phyloP scores from a whole-genome alignment of 108 stramenopile species.

The Seminavis robusta region DNA sequence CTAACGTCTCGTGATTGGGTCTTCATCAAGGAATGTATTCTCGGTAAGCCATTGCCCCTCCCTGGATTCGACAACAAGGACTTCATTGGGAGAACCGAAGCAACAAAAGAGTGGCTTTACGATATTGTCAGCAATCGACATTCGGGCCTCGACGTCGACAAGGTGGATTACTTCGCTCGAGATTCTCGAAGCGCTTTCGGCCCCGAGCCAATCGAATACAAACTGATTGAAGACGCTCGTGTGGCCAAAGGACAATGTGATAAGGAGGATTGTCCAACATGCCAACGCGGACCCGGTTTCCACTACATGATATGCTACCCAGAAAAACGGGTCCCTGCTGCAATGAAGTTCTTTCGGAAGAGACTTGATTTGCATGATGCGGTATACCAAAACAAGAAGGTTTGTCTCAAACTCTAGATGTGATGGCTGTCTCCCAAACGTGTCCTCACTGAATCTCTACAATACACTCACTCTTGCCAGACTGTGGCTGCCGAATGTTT shows the following conservation, averaged over 20 bases:
- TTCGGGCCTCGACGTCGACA: constrained; percentile 91
- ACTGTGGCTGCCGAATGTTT: too few species aligned
- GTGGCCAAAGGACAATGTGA: constrained; percentile 65
- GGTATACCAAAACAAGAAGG: constrained; percentile 86
- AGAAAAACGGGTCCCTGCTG: constrained; percentile 59
- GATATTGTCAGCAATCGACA: constrained; percentile 90
- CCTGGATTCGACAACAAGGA: constrained; percentile 4
- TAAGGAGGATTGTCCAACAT: constrained; percentile 35
- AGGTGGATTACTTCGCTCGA: constrained; percentile 91
- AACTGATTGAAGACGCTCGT: constrained; percentile 63
- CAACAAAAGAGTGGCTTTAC: constrained; percentile 79
- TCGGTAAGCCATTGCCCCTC: constrained; percentile 18
- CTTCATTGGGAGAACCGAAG: constrained; percentile 50
- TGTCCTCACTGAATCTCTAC: too few species aligned
- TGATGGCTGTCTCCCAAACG: too few species aligned
- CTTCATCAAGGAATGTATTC: constrained; percentile 77
- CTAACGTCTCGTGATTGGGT: constrained; percentile 81
- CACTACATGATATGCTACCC: constrained; percentile 90
- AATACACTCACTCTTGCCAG: too few species aligned
- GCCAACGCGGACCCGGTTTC: constrained; percentile 15
- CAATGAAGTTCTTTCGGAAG: constrained; percentile 65
- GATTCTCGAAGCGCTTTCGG: constrained; percentile 52
- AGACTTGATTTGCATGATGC: constrained; percentile 68
- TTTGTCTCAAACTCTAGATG: too few species aligned
- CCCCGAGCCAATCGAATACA: constrained; percentile 38